A percentile compares a stretch with the other conserved stretches of the same genome.
phyloP scores from a whole-genome alignment of 495 filamentous ascomycete genomes.

The Astrothelium macrocarpum region DNA sequence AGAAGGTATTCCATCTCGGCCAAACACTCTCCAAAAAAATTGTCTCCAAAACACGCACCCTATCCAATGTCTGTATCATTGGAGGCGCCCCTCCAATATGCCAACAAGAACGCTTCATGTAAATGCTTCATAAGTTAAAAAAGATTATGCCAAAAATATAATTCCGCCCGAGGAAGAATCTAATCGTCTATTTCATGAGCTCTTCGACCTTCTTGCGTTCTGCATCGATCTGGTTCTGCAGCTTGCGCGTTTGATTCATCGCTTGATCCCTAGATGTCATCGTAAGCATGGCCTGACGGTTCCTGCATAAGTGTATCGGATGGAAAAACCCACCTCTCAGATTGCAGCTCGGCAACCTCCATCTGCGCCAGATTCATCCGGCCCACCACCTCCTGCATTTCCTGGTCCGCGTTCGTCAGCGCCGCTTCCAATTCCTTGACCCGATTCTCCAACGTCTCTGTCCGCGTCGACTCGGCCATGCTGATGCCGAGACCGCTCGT shows the following conservation, averaged over 20 bases:
- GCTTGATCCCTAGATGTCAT: constrained; percentile 60
- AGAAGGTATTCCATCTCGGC: background rate
- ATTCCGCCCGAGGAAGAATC: background rate
- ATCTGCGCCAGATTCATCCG: constrained; percentile 92
- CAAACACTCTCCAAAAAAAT: background rate
- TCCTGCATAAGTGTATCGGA: background rate
- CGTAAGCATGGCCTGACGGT: constrained; percentile 23
- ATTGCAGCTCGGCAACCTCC: constrained; percentile 84
- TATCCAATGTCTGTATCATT: background rate
- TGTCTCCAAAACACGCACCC: background rate
- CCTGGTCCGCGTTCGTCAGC: constrained; percentile 68
- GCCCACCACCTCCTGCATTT: constrained; percentile 88
- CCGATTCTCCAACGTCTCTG: constrained; percentile 61
- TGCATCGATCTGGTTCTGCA: constrained; percentile 54
- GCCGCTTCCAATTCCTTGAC: constrained; percentile 73
- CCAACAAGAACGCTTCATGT: background rate
- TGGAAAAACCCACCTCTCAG: constrained; percentile 60
- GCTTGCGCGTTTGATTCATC: constrained; percentile 65
- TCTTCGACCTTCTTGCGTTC: constrained; percentile 48
- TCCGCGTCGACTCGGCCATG: constrained; percentile 54
- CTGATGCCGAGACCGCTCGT: constrained; percentile 46
- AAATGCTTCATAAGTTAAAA: constrained; percentile 8
- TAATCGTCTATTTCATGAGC: constrained; percentile 22
- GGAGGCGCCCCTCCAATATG: background rate
- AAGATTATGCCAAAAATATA: background rate